Conservation (phyloP, 2,329 filamentous ascomycete species). For the Pestalotiopsis sp. region DNA sequence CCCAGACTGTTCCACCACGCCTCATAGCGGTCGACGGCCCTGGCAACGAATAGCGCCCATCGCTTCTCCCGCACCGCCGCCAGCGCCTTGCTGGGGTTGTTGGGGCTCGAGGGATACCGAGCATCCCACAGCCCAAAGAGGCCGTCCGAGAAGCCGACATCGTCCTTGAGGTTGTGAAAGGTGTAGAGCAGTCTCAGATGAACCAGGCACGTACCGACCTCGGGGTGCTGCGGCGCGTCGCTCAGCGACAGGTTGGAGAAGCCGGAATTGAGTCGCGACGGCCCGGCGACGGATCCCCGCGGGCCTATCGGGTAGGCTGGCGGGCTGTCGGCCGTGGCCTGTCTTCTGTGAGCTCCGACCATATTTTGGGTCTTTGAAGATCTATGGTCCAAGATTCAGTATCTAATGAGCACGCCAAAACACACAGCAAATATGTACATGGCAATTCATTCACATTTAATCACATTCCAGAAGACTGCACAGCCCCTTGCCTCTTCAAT, state of each 20-base stretch:
- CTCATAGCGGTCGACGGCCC: conserved; percentile 9
- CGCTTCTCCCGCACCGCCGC: conserved; percentile 5
- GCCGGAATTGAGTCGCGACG: conserved; percentile 3
- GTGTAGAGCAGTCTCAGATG: conserved; percentile 7
- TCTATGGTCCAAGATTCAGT: not conserved
- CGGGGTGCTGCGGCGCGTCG: not conserved
- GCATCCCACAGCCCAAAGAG: conserved; percentile 10
- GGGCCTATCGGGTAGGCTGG: not conserved
- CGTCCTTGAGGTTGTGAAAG: conserved; percentile 4
- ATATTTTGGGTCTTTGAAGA: not conserved
- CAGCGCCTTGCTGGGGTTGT: not conserved
- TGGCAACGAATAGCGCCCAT: conserved; percentile 3
- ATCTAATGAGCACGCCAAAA: not conserved
- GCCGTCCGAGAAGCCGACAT: not conserved
- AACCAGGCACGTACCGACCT: not conserved
- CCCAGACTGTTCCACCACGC: conserved; percentile 9
- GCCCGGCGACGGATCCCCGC: conserved; percentile 1
- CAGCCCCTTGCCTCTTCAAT: not conserved
- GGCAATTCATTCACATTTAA: not conserved
- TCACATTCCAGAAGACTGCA: not conserved
- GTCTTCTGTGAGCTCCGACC: not conserved
- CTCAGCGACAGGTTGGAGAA: conserved; percentile 7
- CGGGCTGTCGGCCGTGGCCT: not conserved
- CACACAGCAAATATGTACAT: not conserved
- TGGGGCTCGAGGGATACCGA: not conserved